These are phyloP conservation scores for Digitaria exilis DNA, from an alignment of 202 grass and related monocot genomes.

Conservation along the genomic window DNA sequence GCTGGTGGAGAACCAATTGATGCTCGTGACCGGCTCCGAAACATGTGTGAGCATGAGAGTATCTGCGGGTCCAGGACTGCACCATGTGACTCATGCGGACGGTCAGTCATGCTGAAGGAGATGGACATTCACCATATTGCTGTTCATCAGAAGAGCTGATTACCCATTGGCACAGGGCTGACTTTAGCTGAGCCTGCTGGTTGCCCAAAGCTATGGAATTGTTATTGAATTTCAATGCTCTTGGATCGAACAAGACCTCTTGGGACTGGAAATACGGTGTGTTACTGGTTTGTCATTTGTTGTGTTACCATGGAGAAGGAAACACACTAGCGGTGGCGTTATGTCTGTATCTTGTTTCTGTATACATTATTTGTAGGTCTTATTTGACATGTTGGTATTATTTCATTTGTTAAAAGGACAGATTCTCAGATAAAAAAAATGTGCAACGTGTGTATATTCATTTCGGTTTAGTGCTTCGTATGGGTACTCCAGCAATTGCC, in stretches of 20 bases:
- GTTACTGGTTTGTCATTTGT: neutral
- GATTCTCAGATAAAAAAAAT: neutral
- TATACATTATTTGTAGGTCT: slow-evolving; percentile 8
- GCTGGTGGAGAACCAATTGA: slow-evolving; percentile 68
- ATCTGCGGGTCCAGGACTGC: slow-evolving; percentile 94
- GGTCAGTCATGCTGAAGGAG: slow-evolving; percentile 92
- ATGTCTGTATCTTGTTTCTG: slow-evolving; percentile 24
- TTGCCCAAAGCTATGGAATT: neutral
- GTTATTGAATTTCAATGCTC: neutral
- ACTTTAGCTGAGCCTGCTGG: neutral
- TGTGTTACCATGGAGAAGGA: neutral
- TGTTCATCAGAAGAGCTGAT: slow-evolving; percentile 90
- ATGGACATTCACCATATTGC: slow-evolving; percentile 92
- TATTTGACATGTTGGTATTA: neutral
- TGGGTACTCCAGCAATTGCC: neutral
- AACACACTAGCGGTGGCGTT: neutral
- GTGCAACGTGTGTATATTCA: neutral
- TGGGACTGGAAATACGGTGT: neutral
- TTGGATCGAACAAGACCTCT: neutral
- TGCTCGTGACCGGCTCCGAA: slow-evolving; percentile 66
- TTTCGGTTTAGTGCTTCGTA: neutral
- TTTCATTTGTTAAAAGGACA: neutral
- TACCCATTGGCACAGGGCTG: neutral
- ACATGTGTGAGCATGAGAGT: slow-evolving; percentile 93
- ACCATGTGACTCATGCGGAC: slow-evolving; percentile 87